phyloP scores from a whole-genome alignment of 1,284 basidiomycete genomes.

The Ceratobasidium sp. region DNA sequence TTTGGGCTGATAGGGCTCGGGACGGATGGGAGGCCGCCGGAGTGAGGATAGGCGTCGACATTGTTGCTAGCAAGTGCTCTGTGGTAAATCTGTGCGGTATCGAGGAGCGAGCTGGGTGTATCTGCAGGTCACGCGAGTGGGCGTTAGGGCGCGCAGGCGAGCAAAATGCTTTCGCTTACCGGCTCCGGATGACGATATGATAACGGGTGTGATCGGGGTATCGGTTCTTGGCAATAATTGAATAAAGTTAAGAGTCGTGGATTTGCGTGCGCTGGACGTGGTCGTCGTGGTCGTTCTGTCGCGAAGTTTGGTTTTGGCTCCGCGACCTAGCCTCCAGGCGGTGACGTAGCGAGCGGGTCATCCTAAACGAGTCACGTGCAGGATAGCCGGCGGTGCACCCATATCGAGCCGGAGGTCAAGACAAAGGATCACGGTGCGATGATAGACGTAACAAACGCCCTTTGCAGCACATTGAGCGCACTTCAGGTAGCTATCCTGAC shows the following conservation, averaged over 20 bases:
- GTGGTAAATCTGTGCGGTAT: no score
- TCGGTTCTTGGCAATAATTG: slow-evolving; percentile 1
- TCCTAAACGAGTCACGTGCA: not conserved
- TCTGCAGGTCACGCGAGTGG: slow-evolving; percentile 12
- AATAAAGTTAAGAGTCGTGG: not conserved
- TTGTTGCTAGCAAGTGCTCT: not conserved
- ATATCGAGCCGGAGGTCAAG: not conserved
- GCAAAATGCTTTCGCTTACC: slow-evolving; percentile 15
- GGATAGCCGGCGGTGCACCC: not conserved
- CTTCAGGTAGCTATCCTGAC: slow-evolving; percentile 10
- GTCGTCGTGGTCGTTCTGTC: no score
- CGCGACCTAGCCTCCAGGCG: no score
- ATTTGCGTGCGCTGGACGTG: no score
- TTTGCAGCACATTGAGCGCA: not conserved
- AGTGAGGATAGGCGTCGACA: slow-evolving; percentile 22
- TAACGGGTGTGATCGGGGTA: slow-evolving; percentile 17
- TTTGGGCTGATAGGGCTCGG: slow-evolving; percentile 27
- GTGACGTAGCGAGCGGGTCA: no score
- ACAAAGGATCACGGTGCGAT: slow-evolving; percentile 14
- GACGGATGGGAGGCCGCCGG: slow-evolving; percentile 33
- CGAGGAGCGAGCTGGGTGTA: not conserved
- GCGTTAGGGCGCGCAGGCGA: slow-evolving; percentile 40
- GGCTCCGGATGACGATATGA: slow-evolving; percentile 34
- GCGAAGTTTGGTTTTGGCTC: no score
- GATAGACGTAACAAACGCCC: slow-evolving; percentile 23